These are phyloP conservation scores for Fusarium succisae DNA, from an alignment of 2,329 filamentous ascomycete species.

Conservation along the genomic window DNA sequence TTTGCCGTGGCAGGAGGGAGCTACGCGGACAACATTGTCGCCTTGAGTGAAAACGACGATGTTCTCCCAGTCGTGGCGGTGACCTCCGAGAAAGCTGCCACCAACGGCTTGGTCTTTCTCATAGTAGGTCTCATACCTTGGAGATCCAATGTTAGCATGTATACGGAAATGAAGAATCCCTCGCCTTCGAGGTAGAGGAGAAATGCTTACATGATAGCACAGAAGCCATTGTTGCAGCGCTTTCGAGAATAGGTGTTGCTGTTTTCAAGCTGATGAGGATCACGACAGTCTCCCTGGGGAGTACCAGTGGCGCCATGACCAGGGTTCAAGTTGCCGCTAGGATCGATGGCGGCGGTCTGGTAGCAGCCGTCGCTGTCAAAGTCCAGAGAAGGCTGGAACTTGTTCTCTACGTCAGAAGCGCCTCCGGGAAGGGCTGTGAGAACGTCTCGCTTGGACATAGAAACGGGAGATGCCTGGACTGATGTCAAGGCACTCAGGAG, in stretches of 20 bases:
- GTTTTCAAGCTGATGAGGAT: slow-evolving; percentile 44
- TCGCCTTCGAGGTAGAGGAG: rapidly evolving
- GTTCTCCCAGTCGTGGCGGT: slow-evolving; percentile 56
- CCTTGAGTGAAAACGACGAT: slow-evolving; percentile 47
- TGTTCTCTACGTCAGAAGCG: slow-evolving; percentile 47
- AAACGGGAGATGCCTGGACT: slow-evolving; percentile 26
- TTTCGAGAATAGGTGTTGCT: slow-evolving; percentile 46
- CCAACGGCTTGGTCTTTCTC: slow-evolving; percentile 55
- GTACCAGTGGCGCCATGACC: slow-evolving; percentile 42
- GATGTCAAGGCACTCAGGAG: slow-evolving; percentile 32
- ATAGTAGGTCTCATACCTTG: slow-evolving; percentile 50
- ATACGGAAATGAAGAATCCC: rapidly evolving
- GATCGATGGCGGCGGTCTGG: slow-evolving; percentile 57
- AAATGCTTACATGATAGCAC: slow-evolving; percentile 42
- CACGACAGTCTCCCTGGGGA: slow-evolving; percentile 44
- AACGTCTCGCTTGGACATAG: slow-evolving; percentile 36
- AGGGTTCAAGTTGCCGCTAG: slow-evolving; percentile 45
- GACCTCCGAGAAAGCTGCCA: slow-evolving; percentile 47
- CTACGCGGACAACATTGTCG: slow-evolving; percentile 40
- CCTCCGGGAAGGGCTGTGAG: slow-evolving; percentile 44
- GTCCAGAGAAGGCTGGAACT: slow-evolving; percentile 51
- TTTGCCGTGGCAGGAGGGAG: slow-evolving; percentile 42
- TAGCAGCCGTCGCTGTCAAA: slow-evolving; percentile 55
- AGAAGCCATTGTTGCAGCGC: slow-evolving; percentile 48
- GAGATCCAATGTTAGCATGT: not conserved